Base-by-base conservation (phyloP, 2,329 filamentous ascomycete species). In the Colletotrichum eleusines region DNA sequence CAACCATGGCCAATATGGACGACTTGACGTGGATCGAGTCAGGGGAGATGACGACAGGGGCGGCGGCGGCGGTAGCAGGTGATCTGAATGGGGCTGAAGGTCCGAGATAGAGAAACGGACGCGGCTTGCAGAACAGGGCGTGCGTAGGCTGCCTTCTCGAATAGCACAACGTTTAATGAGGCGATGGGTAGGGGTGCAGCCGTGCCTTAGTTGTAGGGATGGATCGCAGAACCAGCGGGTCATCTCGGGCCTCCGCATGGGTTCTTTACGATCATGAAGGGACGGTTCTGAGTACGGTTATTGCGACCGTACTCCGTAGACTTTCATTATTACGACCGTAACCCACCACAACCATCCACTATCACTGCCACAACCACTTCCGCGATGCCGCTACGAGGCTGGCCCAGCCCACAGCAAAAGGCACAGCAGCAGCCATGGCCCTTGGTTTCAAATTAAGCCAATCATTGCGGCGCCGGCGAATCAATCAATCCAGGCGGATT, bases 21-120 rank as follows among this genome's bases (percentile, higher is more conserved):
- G 67, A 72, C 9, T 48, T 71, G 63, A 57, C 26, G 11, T 72
- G 71, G 71, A 50, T 46, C 28, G 55, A 58, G 12, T 33, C n/a
- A 18, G 65, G 38, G 38, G 58, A 48, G 38, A 59, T 61, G 16
- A 35, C 54, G 4, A 12, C 40, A 18, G 38, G n/a, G 20, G 48
- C 38, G 14, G 42, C 50, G n/a, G 59, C 33, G 2, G 42, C 46
- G 9, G 28, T 18, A 16, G 55, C 23, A 4, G 44, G 33, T 23
- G 53, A 42, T 31, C 6, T 44, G n/a, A 44, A 58, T 14, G 63
- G 50, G n/a, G 31, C 28, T 8, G 63, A 48, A 14, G 28, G 20
- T 4, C 46, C 31, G 26, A 40, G 33, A 28, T 70, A 61, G 55
- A 26, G 40, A 61, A 57, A 53, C 14, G 5, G 3, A 2, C 8